Conservation (phyloP, 441 rosid genomes). For the Raphanus hybrid region DNA sequence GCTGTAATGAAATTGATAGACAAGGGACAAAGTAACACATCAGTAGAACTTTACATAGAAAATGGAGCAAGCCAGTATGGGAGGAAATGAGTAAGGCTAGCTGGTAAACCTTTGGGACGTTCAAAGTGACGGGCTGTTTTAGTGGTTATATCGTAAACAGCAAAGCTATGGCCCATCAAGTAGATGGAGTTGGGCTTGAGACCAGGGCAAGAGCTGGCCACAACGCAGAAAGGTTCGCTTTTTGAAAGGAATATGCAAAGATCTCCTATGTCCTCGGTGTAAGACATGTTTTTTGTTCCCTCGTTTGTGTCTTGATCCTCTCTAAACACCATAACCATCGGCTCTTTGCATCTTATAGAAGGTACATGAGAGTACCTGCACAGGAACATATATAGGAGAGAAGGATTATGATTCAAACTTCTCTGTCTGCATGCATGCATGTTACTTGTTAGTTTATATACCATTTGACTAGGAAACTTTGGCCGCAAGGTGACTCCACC, state of each 20-base stretch:
- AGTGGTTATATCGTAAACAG: not conserved
- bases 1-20: no score
- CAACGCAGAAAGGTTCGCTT: slow-evolving; percentile 13
- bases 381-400: not conserved
- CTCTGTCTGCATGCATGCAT: not conserved
- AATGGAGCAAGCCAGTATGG: not conserved
- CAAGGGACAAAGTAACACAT: not conserved
- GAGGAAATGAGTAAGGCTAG: not conserved
- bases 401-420: not conserved
- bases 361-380: slow-evolving; percentile 12
- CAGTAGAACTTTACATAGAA: not conserved
- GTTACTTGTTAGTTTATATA: not conserved
- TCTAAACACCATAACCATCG: slow-evolving; percentile 15
- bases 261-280: slow-evolving; percentile 23
- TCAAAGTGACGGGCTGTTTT: not conserved
- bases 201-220: slow-evolving; percentile 27
- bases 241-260: slow-evolving; percentile 16
- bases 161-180: not conserved
- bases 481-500: slow-evolving; percentile 33
- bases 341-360: not conserved
- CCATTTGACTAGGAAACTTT: slow-evolving; percentile 20
- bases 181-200: slow-evolving; percentile 21
- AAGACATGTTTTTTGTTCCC: not conserved
- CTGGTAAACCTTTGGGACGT: not conserved
- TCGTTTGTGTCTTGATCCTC: not conserved